Base-by-base conservation (phyloP, 2,329 filamentous ascomycete species). In the Colletotrichum salicis region DNA sequence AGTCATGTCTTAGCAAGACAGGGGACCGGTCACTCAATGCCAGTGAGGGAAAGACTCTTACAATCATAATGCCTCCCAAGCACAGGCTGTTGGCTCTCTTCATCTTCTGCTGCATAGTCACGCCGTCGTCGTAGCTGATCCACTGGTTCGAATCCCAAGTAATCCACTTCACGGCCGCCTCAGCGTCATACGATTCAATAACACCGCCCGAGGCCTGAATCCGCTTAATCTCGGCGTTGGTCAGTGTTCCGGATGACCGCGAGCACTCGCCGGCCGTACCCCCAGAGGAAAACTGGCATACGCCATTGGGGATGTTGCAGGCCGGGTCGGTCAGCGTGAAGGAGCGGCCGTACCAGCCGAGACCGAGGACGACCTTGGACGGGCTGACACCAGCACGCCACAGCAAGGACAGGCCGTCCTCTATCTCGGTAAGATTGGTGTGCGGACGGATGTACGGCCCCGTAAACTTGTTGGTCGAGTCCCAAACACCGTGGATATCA, bases 381-480 rank as follows among this genome's bases (percentile, higher is more conserved):
- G 79, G 75, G n/a, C 75, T 74, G 4, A 81, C 74, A 19, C 76
- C 75, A 48, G 73, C 73, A 12, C 77, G 68, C 79, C 76, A 67
- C 8, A 67, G 45, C 24, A 81, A 4, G 24, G 79, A 71, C 1
- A 81, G 67, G 3, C 71, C 76, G 0, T 73, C 4, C 10, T 78
- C 65, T 24, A 81, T 79, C 67, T 82, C 79, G 1, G 79, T 80
- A 0, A 81, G 24, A 31, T 81, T 80, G 45, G 78, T 82, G 62
- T 81, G 79, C 4, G 77, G 66, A 5, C 71, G 59, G 5, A 78
- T 58, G n/a, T 75, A 75, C 0, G 75, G 73, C 1, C 76, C 77
- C 0, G 75, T 75, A 1, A n/a, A 71, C 10, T 68, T 45, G 37
- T 31, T 71, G n/a, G 71, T 56, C 31, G 55, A 33, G 11, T 57